Percentiles rank a stretch among this genome's conserved stretches.
These are phyloP conservation scores for Solanum neorickii DNA, from an alignment of 257 asterid species.

Conservation along the genomic window DNA sequence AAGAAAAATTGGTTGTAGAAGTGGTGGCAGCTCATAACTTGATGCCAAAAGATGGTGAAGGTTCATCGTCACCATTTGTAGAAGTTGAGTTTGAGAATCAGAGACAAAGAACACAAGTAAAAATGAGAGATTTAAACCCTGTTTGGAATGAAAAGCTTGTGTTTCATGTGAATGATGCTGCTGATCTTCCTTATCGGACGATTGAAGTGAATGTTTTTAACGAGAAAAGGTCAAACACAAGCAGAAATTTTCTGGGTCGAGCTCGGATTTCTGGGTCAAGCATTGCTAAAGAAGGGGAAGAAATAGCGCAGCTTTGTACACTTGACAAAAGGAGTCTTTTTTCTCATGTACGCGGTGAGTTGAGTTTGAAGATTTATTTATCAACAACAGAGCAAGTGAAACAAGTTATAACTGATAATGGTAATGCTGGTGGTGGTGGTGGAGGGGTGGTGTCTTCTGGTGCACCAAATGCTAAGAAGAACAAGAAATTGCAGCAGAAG, in stretches of 20 bases:
- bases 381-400: slow-evolving; percentile 58
- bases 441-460: not conserved
- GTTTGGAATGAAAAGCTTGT: slow-evolving; percentile 83
- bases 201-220: slow-evolving; percentile 68
- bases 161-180: slow-evolving; percentile 54
- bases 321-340: slow-evolving; percentile 73
- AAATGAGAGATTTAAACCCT: slow-evolving; percentile 68
- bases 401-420: slow-evolving; percentile 20
- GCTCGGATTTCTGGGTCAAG: slow-evolving; percentile 60
- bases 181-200: slow-evolving; percentile 74
- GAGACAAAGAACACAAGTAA: slow-evolving; percentile 48
- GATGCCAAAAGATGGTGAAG: slow-evolving; percentile 94
- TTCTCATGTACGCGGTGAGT: slow-evolving; percentile 83
- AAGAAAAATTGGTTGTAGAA: slow-evolving; percentile 77
- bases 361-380: slow-evolving; percentile 52
- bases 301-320: slow-evolving; percentile 44
- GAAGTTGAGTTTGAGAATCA: slow-evolving; percentile 81
- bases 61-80: slow-evolving; percentile 78
- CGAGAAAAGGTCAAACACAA: slow-evolving; percentile 59
- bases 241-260: slow-evolving; percentile 64
- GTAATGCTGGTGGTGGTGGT: not conserved
- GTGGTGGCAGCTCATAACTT: slow-evolving; percentile 89
- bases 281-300: slow-evolving; percentile 51
- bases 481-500: slow-evolving; percentile 28
- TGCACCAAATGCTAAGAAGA: slow-evolving; percentile 24